Conservation (phyloP, 208 protist species). For the Strigomonas culicis region DNA sequence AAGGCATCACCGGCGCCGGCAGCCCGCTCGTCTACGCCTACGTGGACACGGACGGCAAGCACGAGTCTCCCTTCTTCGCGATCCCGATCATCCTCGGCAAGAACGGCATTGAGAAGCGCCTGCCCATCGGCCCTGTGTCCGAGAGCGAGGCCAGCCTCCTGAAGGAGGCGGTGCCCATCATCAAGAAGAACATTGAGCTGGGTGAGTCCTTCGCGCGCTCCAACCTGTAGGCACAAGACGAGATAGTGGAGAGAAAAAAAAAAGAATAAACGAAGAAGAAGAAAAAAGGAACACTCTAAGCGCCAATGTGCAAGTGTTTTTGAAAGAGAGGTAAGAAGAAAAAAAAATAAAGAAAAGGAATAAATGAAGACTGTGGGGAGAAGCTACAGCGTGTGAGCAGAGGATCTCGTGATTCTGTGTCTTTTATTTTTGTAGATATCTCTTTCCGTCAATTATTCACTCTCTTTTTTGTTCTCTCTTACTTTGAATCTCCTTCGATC, state of each 20-base stretch:
- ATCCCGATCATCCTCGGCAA: constrained; percentile 71
- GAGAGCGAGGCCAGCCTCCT: constrained; percentile 36
- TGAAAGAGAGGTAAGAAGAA: neutral
- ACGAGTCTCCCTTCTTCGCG: constrained; percentile 63
- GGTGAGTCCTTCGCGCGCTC: constrained; percentile 67
- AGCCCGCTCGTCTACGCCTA: constrained; percentile 73
- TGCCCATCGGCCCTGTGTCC: constrained; percentile 67
- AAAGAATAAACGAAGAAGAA: neutral
- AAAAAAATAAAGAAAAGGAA: neutral
- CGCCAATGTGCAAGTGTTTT: too few species aligned
- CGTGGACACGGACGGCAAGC: constrained; percentile 78
- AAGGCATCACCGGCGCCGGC: constrained; percentile 56
- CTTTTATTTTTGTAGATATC: constrained; percentile 8
- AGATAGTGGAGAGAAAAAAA: constrained; percentile 3
- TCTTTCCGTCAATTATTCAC: constrained; percentile 16
- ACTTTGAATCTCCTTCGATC: constrained; percentile 4
- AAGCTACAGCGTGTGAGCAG: too few species aligned
- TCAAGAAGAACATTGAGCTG: constrained; percentile 80
- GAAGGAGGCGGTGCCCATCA: constrained; percentile 27
- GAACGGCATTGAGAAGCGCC: constrained; percentile 70
- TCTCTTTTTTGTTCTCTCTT: constrained; percentile 17
- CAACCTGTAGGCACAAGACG: constrained; percentile 50
- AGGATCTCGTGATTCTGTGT: neutral
- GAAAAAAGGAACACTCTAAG: too few species aligned
- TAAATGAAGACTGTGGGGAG: neutral